Evolutionary conservation across 345 rosid genomes (phyloP), one percentile per base, ranked within the genome.

Genomic region (Rhizophora apiculata): DNA sequence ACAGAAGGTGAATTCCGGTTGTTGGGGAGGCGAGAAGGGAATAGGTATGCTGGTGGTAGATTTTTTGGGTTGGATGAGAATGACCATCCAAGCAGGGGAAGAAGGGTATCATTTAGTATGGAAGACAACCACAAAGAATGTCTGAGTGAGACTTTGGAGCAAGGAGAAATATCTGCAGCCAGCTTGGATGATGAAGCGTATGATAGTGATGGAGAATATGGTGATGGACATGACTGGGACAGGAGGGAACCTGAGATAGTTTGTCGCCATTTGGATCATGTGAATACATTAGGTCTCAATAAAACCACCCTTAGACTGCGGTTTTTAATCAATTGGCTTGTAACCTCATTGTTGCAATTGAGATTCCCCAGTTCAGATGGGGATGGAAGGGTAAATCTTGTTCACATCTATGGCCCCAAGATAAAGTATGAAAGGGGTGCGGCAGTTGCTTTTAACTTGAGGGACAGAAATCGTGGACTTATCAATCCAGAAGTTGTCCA

Each of bases 1-100:
- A 95, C 99, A 0, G 99, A 95, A 86, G 99, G 98, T n/a, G 97
- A 90, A 56, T 95, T 95, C 77, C 81, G 99, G 82, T 78, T 95
- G 81, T 64, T 95, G 83, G 96, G 97, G 67, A 82, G 96, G 73
- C 89, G 96, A 73, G 93, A 89, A 73, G 88, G 88, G 80, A 86
- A 74, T 67, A 85, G 85, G 74, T 88, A 74, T 72, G 78, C 71
- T 53, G 96, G 89, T 68, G 86, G 94, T 72, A 85, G 96, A 74
- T 82, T 86, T 76, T 79, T 91, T 32, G 90, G 88, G 60, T 71
- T 85, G 78, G 99, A 91, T 73, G 97, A 84, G 57, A 80, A 61
- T 69, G 97, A 92, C 39, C 88, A 85, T 75, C 84, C 93, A 2
- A 91, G 92, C 83, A 80, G 84, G 76, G 96, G 89, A 76, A 86